Conservation (phyloP, 176 grass and related monocot genomes). For the Puccinellia tenuiflora region DNA sequence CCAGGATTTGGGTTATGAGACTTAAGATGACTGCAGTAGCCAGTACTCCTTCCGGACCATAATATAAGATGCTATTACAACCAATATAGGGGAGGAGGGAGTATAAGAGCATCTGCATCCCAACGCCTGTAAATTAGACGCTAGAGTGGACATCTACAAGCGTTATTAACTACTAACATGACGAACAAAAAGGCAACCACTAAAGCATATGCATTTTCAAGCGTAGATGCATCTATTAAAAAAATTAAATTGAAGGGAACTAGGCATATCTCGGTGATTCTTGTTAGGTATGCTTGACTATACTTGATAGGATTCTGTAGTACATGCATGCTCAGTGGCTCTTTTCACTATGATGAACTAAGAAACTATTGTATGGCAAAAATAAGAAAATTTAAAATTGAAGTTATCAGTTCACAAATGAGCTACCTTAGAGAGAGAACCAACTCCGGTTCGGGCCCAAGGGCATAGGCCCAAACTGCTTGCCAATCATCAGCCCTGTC, state of each 20-base stretch:
- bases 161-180: neutral
- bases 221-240: neutral
- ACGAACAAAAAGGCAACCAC: neutral
- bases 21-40: neutral
- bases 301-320: neutral
- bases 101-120: neutral
- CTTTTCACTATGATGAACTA: constrained; percentile 11
- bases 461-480: constrained; percentile 91
- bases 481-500: constrained; percentile 74
- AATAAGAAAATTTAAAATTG: neutral
- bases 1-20: neutral
- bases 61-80: too few relatives aligned
- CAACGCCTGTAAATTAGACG: neutral
- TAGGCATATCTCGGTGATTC: neutral
- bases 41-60: too few relatives aligned
- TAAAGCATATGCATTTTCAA: neutral
- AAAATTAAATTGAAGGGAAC: neutral
- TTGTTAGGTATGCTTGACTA: neutral
- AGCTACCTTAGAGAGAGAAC: constrained; percentile 76
- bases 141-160: neutral
- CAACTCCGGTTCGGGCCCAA: constrained; percentile 90
- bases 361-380: neutral
- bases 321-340: neutral
- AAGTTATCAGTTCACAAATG: neutral
- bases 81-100: neutral